Evolutionary conservation across 2,329 filamentous ascomycete genomes (phyloP).

Genomic region (Aspergillus pseudonomiae): DNA sequence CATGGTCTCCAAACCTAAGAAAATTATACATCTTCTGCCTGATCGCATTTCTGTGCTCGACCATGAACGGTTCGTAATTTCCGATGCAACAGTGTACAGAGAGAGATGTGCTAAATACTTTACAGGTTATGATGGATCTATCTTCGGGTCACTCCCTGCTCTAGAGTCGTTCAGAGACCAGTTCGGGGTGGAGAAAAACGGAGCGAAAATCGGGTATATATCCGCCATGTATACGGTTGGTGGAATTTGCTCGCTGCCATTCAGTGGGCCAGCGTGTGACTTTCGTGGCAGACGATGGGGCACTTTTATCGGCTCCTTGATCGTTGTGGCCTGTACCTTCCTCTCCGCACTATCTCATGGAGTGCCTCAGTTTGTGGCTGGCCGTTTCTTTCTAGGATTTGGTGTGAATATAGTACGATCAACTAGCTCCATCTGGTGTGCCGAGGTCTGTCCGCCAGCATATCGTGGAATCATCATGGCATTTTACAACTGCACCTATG

Average conservation of each 20-base stretch:
- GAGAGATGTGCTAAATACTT: background rate
- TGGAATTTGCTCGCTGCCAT: constrained; percentile 49
- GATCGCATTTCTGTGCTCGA: background rate
- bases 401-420: constrained; percentile 63
- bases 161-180: constrained; percentile 50
- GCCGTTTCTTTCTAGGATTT: constrained; percentile 59
- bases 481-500: constrained; percentile 57
- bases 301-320: constrained; percentile 58
- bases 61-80: background rate
- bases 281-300: constrained; percentile 57
- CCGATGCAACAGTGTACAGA: rapidly evolving
- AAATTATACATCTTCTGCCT: background rate
- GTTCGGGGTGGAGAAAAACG: constrained; percentile 46
- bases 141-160: constrained; percentile 56
- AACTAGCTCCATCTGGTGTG: constrained; percentile 65
- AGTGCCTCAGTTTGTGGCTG: constrained; percentile 56
- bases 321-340: constrained; percentile 57
- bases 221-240: constrained; percentile 55
- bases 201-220: constrained; percentile 49
- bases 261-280: constrained; percentile 51
- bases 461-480: constrained; percentile 65
- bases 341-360: constrained; percentile 29
- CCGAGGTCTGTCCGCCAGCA: constrained; percentile 65
- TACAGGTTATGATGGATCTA: constrained; percentile 50
- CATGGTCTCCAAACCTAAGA: background rate